phyloP scores from a whole-genome alignment of 306 rosid species.

The Cucurbita argyrosperma region DNA sequence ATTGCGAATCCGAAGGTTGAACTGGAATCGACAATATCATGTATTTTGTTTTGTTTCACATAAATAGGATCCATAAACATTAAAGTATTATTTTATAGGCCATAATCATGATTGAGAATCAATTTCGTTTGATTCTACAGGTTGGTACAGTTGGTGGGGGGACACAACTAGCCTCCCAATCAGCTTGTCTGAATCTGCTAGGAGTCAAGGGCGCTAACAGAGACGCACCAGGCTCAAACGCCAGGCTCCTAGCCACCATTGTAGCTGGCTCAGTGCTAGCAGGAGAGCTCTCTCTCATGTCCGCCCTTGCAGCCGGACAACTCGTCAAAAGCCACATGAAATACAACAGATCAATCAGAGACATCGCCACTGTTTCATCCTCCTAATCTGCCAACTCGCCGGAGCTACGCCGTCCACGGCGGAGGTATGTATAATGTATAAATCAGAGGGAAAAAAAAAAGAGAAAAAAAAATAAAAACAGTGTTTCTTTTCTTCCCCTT shows the following conservation, averaged over 20 bases:
- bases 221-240: constrained; percentile 60
- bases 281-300: constrained; percentile 84
- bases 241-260: constrained; percentile 53
- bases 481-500: no score
- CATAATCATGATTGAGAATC: no score
- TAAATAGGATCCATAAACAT: not conserved
- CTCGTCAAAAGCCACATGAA: constrained; percentile 89
- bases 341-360: constrained; percentile 74
- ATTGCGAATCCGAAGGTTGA: no score
- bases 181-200: constrained; percentile 78
- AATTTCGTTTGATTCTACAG: constrained; percentile 10
- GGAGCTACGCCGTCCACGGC: not conserved
- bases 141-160: constrained; percentile 99
- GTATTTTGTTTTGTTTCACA: no score
- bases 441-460: not conserved
- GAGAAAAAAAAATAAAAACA: not conserved
- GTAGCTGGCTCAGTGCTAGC: constrained; percentile 89
- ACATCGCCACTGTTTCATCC: constrained; percentile 29
- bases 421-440: constrained; percentile 1
- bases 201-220: constrained; percentile 85
- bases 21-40: no score
- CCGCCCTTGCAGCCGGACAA: constrained; percentile 86
- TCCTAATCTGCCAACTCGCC: not conserved
- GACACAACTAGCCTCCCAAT: constrained; percentile 84
- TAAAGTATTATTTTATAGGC: not conserved